Evolutionary conservation across 805 yeast species (phyloP).

Genomic region (Starmerella riodocensis): DNA sequence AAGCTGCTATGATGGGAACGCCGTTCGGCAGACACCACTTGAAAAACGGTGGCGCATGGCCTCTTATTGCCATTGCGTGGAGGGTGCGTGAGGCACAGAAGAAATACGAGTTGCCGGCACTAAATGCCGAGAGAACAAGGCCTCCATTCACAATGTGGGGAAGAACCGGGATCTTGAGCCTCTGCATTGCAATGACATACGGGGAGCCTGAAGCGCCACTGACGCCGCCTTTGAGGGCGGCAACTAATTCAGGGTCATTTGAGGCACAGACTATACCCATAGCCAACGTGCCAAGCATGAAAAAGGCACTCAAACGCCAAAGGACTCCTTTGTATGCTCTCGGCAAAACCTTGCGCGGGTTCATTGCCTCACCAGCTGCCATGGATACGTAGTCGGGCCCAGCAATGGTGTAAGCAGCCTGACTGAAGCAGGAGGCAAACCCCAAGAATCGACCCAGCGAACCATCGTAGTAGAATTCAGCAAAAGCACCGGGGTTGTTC

Average conservation of each 20-base stretch:
- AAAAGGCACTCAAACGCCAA: constrained; percentile 51
- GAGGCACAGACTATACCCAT: constrained; percentile 67
- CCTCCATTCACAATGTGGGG: constrained; percentile 73
- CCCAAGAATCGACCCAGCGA: constrained; percentile 56
- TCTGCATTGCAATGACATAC: constrained; percentile 65
- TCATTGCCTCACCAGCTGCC: constrained; percentile 70
- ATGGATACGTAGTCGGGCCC: constrained; percentile 80
- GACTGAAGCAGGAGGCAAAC: constrained; percentile 51
- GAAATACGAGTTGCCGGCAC: constrained; percentile 73
- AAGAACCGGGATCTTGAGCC: constrained; percentile 46
- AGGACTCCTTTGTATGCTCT: constrained; percentile 66
- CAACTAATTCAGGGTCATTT: constrained; percentile 47
- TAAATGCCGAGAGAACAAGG: constrained; percentile 59
- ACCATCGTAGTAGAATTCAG: constrained; percentile 41
- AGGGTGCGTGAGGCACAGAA: constrained; percentile 59
- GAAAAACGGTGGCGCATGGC: constrained; percentile 61
- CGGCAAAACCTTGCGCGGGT: constrained; percentile 64
- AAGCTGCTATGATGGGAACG: constrained; percentile 51
- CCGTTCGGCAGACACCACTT: constrained; percentile 51
- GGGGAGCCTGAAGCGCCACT: constrained; percentile 76
- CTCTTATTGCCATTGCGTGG: constrained; percentile 56
- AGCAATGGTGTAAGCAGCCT: constrained; percentile 66
- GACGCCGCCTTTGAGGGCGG: constrained; percentile 44
- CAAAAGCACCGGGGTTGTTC: constrained; percentile 44
- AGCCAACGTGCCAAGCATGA: constrained; percentile 59